phyloP scores from a whole-genome alignment of 129 eudicot genomes.

The Chrysanthemum seticuspe region DNA sequence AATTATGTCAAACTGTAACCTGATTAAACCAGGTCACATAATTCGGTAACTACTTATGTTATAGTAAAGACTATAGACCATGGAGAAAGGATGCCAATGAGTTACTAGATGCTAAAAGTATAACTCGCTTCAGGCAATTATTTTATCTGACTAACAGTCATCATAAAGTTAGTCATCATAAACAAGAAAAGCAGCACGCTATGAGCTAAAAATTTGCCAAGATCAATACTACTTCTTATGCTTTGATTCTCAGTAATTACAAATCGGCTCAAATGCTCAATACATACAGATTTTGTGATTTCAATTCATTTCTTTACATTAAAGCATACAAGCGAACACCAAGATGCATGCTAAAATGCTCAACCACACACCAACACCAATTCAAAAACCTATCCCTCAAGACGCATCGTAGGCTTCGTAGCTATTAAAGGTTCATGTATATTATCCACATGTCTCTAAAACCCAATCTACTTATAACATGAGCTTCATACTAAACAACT shows the following conservation, averaged over 20 bases:
- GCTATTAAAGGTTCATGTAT: conserved; percentile 4
- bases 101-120: not conserved
- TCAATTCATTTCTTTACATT: not conserved
- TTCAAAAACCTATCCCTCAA: conserved; percentile 1
- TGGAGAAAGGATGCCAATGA: not conserved
- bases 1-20: not conserved
- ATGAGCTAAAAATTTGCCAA: not conserved
- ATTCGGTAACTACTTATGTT: not conserved
- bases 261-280: not conserved
- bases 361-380: not conserved
- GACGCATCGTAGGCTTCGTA: not conserved
- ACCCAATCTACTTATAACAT: conserved; percentile 4
- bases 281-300: not conserved
- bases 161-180: not conserved
- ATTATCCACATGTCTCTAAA: not conserved
- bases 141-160: not conserved
- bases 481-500: conserved; percentile 8
- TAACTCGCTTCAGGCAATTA: not conserved
- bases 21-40: not conserved
- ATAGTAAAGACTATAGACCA: conserved; percentile 2
- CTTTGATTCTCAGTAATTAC: conserved; percentile 12
- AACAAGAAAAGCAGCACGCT: conserved; percentile 3
- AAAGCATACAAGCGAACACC: conserved; percentile 1
- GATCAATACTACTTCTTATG: conserved; percentile 2
- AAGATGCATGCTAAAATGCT: not conserved